Evolutionary conservation across 495 filamentous ascomycete genomes (phyloP), one percentile per base, ranked within the genome.

Genomic region (Baudoinia panamericana): DNA sequence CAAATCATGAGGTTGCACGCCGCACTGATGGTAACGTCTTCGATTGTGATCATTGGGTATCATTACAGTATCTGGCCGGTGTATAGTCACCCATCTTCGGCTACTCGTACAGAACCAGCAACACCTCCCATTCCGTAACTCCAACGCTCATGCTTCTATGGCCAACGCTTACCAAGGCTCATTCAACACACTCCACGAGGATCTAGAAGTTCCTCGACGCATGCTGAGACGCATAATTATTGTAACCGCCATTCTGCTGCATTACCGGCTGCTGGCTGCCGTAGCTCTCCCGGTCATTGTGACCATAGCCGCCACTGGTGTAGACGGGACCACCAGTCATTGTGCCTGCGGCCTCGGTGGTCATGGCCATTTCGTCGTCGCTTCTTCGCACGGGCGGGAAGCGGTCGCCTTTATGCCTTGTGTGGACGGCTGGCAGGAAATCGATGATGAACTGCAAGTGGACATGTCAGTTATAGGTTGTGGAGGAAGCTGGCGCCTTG

Each of bases 391-490:
- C 27, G 5, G 46, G 41, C 5, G 41, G 41, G 39, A 47, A 52
- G 25, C 48, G 42, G 31, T 44, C 48, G 37, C 63, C 36, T 37
- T 66, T 62, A 24, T 58, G 60, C 43, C 76, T 79, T 3, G 73
- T 83, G 11, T 71, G 66, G 2, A 81, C 68, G 15, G 85, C 84
- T 0, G 90, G 90, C 36, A 84, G 64, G 26, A 97, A 67, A 56
- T 97, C 90, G 53, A 96, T 64, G 39, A 81, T 73, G 64, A 93
- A 96, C 27, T 82, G 85, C 33, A n/a, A 93, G 70, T 92, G 95
- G 5, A 10, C 22, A 18, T 23, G 30, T 30, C 22, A 38, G 25
- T 8, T 4, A 19, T 9, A 4, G 13, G 4, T 12, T n/a, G 33
- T 20, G n/a, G n/a, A n/a, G n/a, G n/a, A n/a, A n/a, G n/a, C n/a